phyloP scores from a whole-genome alignment of 805 yeast species.

The Ogataea nitratoaversa region DNA sequence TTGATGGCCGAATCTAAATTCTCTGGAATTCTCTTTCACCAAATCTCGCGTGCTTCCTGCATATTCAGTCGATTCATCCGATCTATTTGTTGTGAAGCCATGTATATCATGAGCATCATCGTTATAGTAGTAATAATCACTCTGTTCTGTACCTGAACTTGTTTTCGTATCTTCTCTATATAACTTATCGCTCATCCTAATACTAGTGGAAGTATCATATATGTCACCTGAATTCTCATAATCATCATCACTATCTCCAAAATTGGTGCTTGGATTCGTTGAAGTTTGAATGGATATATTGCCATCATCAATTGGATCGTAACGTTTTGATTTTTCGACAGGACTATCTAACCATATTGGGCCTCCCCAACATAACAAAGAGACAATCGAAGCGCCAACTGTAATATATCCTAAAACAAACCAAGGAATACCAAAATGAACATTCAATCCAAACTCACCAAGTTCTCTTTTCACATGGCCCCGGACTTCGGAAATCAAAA shows the following conservation, averaged over 20 bases:
- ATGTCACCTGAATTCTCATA: too few species aligned
- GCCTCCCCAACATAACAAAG: conserved; percentile 33
- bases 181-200: neutral
- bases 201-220: neutral
- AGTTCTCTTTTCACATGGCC: conserved; percentile 30
- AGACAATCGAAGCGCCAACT: conserved; percentile 18
- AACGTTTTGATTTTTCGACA: neutral
- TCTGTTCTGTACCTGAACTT: neutral
- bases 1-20: neutral
- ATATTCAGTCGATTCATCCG: neutral
- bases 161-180: neutral
- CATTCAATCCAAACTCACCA: conserved; percentile 42
- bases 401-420: conserved; percentile 38
- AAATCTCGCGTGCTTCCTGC: neutral
- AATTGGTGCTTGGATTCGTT: conserved; percentile 1
- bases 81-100: neutral
- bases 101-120: neutral
- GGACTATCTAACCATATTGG: conserved; percentile 56
- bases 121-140: neutral
- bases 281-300: neutral
- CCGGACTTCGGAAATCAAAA: conserved; percentile 26
- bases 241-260: neutral
- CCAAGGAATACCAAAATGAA: conserved; percentile 41
- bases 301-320: neutral
- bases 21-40: neutral